Base-by-base conservation (phyloP, 306 rosid genomes). In the Quercus cerris region DNA sequence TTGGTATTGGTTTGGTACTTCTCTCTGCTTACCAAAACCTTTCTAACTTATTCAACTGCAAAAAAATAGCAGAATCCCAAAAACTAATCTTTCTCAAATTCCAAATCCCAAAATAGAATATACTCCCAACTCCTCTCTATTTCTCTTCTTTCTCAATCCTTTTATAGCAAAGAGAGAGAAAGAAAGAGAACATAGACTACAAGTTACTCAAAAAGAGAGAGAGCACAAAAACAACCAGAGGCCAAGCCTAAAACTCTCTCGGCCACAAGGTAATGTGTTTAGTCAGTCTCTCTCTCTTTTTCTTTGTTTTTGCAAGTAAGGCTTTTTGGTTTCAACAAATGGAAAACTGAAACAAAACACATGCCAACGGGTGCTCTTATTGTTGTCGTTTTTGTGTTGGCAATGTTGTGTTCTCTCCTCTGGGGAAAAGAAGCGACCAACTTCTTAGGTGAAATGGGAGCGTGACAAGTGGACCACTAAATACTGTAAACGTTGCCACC, bases 331-430 rank as follows among this genome's bases (percentile, higher is more conserved):
- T 71, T 49, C 5, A 41, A 31, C 4, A 23, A 25, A 5, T 28
- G 79, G 78, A 41, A 3, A 41, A 8, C 12, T 8, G 2, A 41
- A 67, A 78, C 82, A 76, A 85, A 83, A 84, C 83, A 81, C 71
- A 61, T 63, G 85, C 73, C 86, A 86, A 80, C 67, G 80, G 86
- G 57, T 84, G 70, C 82, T 78, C 11, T 41, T 41, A 41, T 41
- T 8, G 46, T 41, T 41, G 46, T 2, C 11, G 46, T 38, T 38
- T 0, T 38, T 41, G 12, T 8, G 46, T 41, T 8, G 11, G 46
- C 46, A 41, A 41, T 41, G 11, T 41, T 0, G 46, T 2, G 46
- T 41, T 41, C 46, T 41, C 46, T 41, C 8, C 46, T 41, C 46
- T 8, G 3, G 0, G 0, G 31, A 15, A 52, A 75, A 57, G 49